Evolutionary conservation across 1,284 basidiomycete genomes (phyloP), one percentile per base, ranked within the genome.

Genomic region (Austropuccinia psidii): DNA sequence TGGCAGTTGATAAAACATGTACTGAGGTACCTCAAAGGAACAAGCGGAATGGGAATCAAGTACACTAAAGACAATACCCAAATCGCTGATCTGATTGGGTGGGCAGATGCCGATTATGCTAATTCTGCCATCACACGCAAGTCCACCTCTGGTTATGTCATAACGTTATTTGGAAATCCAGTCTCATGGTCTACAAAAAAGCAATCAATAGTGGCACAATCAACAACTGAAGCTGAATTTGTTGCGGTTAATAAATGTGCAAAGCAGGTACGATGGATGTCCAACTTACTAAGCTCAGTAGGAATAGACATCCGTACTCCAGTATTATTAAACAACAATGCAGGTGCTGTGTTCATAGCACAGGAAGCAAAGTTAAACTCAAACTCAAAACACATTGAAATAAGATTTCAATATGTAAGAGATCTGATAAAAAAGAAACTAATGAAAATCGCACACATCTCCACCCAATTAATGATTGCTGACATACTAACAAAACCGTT

Each of bases 31-130:
- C n/a, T 67, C 8, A 29, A 52, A 47, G 29, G 43, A 2, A 35
- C 47, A 31, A 27, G 7, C 19, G 13, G n/a, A 4, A 4, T 29
- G 19, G 37, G 37, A 15, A 41, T 45, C 19, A 15, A 35, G 1
- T 66, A 54, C 35, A 52, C 24, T 11, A 50, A 66, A 11, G 43
- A 33, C 2, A 15, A 8, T n/a, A 19, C 1, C 17, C 15, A 27
- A 2, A 11, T 29, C 13, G 37, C 50, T 24, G 19, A 17, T 52
- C 49, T 67, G 9, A 15, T 11, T 54, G 65, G 50, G 0, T 55
- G 52, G 50, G 65, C 65, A 5, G 50, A 67, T 50, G 65, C 65
- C 1, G 61, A 64, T n/a, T 64, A 49, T 19, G 61, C n/a, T 5
- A 27, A 33, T 13, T 43, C 37, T 21, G 17, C 19, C 29, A n/a